Base-by-base conservation (phyloP, 2,329 filamentous ascomycete genomes). In the Aciculosporium take region DNA sequence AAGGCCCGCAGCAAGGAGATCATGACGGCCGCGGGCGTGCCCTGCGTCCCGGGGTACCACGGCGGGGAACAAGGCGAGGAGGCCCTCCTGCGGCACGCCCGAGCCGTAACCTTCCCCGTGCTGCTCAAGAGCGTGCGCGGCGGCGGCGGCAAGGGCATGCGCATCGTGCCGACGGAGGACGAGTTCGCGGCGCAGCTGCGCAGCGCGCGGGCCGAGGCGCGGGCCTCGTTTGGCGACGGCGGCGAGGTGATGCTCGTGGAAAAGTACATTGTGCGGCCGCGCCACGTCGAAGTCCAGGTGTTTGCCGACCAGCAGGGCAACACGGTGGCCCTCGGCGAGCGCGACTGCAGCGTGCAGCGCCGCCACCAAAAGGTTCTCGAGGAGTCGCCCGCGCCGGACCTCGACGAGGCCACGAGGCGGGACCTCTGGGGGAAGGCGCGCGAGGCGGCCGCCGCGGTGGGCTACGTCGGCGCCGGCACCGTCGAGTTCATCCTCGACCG, bases 31-130 rank as follows among this genome's bases (percentile, higher is more conserved):
- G 89, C 91, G n/a, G 86, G 87, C 7, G 91, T 98, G 3, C 88
- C 88, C 4, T 96, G 91, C 54, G 91, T 98, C 37, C 91, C 91
- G 0, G 91, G 91, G 1, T 98, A 98, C 55, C 91, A 96, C 58
- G 91, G 91, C 15, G 54, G 70, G 1, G 84, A 94, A 40, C 91
- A 98, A 64, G 76, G 81, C 37, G 68, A 72, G 36, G 59, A 65
- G 42, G 61, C 74, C 49, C 59, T 81, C 21, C 57, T 85, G 42
- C 64, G 68, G 8, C 78, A 89, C 57, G 89, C 91, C 7, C 74
- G 74, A 51, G 76, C 83, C 48, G 67, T 82, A 49, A 68, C 67
- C 23, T 83, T 79, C 49, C 79, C 79, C 10, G 80, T 87, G 6
- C 70, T 87, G 53, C 67, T 86, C 39, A 94, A 94, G 67, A 85